phyloP scores from a whole-genome alignment of 2,329 filamentous ascomycete species.

The Nemania sp. region DNA sequence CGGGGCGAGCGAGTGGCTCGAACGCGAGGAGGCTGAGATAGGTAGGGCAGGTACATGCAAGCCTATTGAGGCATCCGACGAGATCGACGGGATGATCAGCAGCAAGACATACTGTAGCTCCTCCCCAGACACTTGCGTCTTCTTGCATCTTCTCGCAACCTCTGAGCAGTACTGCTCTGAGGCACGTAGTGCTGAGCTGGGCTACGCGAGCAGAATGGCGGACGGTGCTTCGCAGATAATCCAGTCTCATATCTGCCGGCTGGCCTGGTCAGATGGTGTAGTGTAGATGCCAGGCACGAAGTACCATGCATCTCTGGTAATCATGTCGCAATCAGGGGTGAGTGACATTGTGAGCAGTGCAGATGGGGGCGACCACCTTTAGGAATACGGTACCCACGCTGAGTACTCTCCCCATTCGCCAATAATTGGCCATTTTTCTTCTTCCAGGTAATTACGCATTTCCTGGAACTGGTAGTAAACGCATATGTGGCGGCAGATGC shows the following conservation, averaged over 20 bases:
- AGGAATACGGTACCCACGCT: background rate
- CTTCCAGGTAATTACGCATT: too few relatives aligned
- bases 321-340: slow-evolving; percentile 10
- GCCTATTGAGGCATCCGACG: background rate
- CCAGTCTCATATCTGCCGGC: too few relatives aligned
- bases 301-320: slow-evolving; percentile 22
- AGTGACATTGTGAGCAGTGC: slow-evolving; percentile 2
- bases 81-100: background rate
- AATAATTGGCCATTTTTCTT: background rate
- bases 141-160: too few relatives aligned
- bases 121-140: too few relatives aligned
- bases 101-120: too few relatives aligned
- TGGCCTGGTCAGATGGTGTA: too few relatives aligned
- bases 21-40: background rate
- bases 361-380: background rate
- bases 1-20: background rate
- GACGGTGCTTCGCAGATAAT: too few relatives aligned
- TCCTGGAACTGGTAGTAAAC: too few relatives aligned
- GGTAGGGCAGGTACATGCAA: background rate
- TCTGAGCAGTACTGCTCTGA: too few relatives aligned
- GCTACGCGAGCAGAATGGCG: too few relatives aligned
- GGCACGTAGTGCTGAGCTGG: too few relatives aligned
- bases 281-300: slow-evolving; percentile 18
- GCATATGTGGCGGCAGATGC: too few relatives aligned
- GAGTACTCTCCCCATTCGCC: background rate